These are phyloP conservation scores for Lizonia empirigonia DNA, from an alignment of 2,329 filamentous ascomycete genomes.

Conservation along the genomic window DNA sequence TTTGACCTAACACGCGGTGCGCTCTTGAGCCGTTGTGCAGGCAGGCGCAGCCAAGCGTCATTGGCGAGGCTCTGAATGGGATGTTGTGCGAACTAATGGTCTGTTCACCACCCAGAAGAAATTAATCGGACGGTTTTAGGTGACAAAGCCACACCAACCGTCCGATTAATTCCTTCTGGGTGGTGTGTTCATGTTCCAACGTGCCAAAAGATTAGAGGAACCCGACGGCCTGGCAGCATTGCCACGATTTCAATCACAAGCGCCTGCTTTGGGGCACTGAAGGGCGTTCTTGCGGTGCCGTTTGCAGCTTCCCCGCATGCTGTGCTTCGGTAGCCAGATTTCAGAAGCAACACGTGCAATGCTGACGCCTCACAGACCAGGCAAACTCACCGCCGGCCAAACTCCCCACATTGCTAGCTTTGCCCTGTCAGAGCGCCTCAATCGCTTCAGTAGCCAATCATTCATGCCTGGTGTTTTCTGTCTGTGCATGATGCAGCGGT, in stretches of 20 bases:
- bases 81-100: conserved; percentile 12
- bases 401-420: conserved; percentile 9
- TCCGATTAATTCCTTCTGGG: too few species aligned
- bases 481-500: conserved; percentile 10
- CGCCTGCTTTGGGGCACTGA: background rate
- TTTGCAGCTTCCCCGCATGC: conserved; percentile 2
- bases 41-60: conserved; percentile 6
- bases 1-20: background rate
- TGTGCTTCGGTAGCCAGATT: background rate
- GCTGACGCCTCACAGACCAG: conserved; percentile 14
- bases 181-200: too few species aligned
- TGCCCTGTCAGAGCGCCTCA: conserved; percentile 4
- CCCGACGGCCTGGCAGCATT: background rate
- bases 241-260: background rate
- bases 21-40: conserved; percentile 4
- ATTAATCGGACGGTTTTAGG: too few species aligned
- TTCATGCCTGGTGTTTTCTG: background rate
- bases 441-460: conserved; percentile 5
- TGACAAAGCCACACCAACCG: too few species aligned
- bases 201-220: background rate
- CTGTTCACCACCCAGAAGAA: too few species aligned
- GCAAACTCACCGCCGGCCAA: conserved; percentile 17
- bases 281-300: conserved; percentile 1
- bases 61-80: conserved; percentile 11
- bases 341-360: conserved; percentile 13